Percentiles rank a stretch among this genome's conserved stretches.
Evolutionary conservation across 1,284 basidiomycete genomes (phyloP).

Genomic region (Pyrrhoderma lamaoense): DNA sequence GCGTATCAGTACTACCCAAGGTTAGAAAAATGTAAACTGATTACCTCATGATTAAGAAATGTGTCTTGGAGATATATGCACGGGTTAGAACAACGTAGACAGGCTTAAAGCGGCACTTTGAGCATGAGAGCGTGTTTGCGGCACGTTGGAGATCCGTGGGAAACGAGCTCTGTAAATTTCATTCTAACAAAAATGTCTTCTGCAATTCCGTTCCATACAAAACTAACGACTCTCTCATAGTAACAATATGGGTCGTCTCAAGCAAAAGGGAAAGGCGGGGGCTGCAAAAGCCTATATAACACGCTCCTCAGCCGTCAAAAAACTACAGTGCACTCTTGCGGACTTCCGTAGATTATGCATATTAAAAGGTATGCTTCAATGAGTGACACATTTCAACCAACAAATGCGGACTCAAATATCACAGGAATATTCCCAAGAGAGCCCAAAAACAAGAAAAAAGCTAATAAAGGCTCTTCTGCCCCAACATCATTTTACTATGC

Average conservation of each 20-base stretch:
- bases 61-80: not conserved
- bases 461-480: constrained; percentile 96
- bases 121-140: not conserved
- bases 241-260: constrained; percentile 75
- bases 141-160: constrained; percentile 9
- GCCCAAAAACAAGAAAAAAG: constrained; percentile 86
- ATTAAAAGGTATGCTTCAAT: constrained; percentile 74
- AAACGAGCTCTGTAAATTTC: constrained; percentile 6
- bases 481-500: constrained; percentile 98
- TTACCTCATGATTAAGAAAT: constrained; percentile 16
- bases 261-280: constrained; percentile 85
- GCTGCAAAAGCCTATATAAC: constrained; percentile 95
- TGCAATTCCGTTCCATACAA: constrained; percentile 8
- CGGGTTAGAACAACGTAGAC: not conserved
- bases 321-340: constrained; percentile 92
- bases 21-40: not conserved
- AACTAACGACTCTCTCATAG: constrained; percentile 14
- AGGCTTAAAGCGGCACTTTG: not conserved
- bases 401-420: not conserved
- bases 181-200: too few species aligned
- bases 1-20: not conserved
- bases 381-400: constrained; percentile 12
- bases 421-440: constrained; percentile 96
- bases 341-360: constrained; percentile 98
- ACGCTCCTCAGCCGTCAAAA: constrained; percentile 83